A percentile compares a stretch with the other conserved stretches of the same genome.
phyloP scores from a whole-genome alignment of 75 land plant species.

The Sequoia sempervirens region DNA sequence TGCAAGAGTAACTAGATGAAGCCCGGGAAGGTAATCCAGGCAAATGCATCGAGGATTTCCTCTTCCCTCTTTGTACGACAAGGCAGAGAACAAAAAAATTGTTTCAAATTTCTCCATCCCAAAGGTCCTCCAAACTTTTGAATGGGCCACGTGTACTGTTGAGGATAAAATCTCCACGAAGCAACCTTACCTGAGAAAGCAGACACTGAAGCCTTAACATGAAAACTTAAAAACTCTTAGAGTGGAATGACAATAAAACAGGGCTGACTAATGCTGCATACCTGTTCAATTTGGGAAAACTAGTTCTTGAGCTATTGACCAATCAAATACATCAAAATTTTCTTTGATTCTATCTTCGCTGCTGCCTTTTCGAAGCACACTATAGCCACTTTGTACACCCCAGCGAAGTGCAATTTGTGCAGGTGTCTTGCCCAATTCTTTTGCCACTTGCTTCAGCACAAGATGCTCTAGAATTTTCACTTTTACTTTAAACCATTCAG shows the following conservation, averaged over 20 bases:
- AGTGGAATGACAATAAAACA: background rate
- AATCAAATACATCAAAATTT: constrained; percentile 57
- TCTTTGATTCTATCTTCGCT: constrained; percentile 46
- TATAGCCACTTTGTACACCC: constrained; percentile 65
- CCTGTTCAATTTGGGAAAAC: constrained; percentile 64
- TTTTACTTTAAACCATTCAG: constrained; percentile 9
- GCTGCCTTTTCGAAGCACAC: constrained; percentile 68
- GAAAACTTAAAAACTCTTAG: background rate
- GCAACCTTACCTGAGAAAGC: constrained; percentile 10
- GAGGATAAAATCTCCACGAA: constrained; percentile 10
- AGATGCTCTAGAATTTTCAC: constrained; percentile 36
- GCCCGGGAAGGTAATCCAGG: background rate
- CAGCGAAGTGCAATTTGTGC: constrained; percentile 76
- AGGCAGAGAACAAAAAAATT: background rate
- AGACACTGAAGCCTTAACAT: background rate
- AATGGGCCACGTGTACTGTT: constrained; percentile 12
- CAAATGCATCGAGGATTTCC: background rate
- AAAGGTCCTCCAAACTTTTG: constrained; percentile 52
- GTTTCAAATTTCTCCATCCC: constrained; percentile 55
- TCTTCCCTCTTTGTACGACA: background rate
- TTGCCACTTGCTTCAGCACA: constrained; percentile 27
- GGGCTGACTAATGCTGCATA: constrained; percentile 7
- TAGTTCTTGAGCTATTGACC: constrained; percentile 56
- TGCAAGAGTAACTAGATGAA: background rate
- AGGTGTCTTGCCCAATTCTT: constrained; percentile 50